phyloP scores from a whole-genome alignment of 1,139 yeast genomes.

The Sugiyamaella grinbergsii region DNA sequence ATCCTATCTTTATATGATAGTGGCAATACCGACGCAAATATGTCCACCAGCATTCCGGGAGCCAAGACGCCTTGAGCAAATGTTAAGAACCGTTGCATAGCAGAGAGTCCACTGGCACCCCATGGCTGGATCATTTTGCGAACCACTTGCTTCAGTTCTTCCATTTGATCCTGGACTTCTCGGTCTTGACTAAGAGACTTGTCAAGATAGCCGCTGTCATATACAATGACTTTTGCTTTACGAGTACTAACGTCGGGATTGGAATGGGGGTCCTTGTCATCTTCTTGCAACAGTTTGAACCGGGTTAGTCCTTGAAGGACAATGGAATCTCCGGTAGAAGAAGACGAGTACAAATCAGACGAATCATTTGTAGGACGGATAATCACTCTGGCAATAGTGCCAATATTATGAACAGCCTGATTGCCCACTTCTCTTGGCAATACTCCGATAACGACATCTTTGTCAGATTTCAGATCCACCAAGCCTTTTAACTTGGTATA shows the following conservation, averaged over 20 bases:
- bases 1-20: constrained; percentile 39
- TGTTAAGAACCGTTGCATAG: constrained; percentile 31
- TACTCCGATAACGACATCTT: constrained; percentile 21
- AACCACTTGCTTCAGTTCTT: constrained; percentile 30
- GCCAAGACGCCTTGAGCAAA: constrained; percentile 32
- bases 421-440: constrained; percentile 18
- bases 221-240: constrained; percentile 16
- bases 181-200: constrained; percentile 13
- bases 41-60: constrained; percentile 42
- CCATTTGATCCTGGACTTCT: constrained; percentile 29
- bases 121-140: constrained; percentile 22
- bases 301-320: constrained; percentile 37
- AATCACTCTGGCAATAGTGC: constrained; percentile 35
- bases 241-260: constrained; percentile 10
- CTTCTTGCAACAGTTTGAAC: constrained; percentile 25
- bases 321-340: constrained; percentile 15
- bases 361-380: constrained; percentile 15
- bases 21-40: constrained; percentile 44
- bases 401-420: constrained; percentile 25
- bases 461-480: constrained; percentile 20
- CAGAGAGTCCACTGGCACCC: constrained; percentile 26
- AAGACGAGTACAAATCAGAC: constrained; percentile 6
- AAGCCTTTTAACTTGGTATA: constrained; percentile 12
- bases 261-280: neutral
- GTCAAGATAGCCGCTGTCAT: constrained; percentile 17